Evolutionary conservation across 1,284 basidiomycete species (phyloP), one percentile per base, ranked within the genome.

Genomic region (Phylloboletellus chloephorus): DNA sequence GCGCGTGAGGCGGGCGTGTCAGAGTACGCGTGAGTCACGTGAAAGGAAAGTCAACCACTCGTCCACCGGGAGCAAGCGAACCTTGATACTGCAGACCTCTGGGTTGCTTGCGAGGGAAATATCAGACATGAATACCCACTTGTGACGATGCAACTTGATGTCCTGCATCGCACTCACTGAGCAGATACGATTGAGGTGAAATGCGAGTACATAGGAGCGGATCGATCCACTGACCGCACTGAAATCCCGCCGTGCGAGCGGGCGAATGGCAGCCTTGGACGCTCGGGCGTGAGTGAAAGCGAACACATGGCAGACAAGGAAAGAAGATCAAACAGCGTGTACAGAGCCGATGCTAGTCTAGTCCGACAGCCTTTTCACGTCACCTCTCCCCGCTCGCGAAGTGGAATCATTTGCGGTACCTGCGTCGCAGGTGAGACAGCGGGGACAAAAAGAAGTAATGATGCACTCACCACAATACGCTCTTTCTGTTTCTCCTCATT

Each of bases 401-500:
- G 17, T 15, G 9, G 16, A 16, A 37, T 44, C 47, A 61, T 31
- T 65, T 61, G 43, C 59, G 59, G 38, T 61, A 61, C 59, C 59
- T 61, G 22, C 1, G 17, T 16, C 20, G 19, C 7, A 32, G 5
- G 28, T 46, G 39, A 44, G 19, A 28, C 15, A 13, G 25, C 29
- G 23, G 1, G 7, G 12, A 21, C 10, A 3, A 17, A 15, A 5
- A 23, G 11, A 26, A 12, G 15, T 20, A 34, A 37, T 9, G 5
- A 16, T 23, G 31, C 13, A 66, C 75, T 66, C 61, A 96, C 95
- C 96, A 98, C 35, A 92, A 72, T 7, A 94, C 88, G 44, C 83
- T 81, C 71, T 91, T 90, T 59, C 95, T 74, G 68, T 79, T 88
- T 58, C 87, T 77, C 57, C 94, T 73, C 88, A 98, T 98, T 76